Evolutionary conservation across 2,329 filamentous ascomycete species (phyloP).

Genomic region (Ophiostoma pallidulum): DNA sequence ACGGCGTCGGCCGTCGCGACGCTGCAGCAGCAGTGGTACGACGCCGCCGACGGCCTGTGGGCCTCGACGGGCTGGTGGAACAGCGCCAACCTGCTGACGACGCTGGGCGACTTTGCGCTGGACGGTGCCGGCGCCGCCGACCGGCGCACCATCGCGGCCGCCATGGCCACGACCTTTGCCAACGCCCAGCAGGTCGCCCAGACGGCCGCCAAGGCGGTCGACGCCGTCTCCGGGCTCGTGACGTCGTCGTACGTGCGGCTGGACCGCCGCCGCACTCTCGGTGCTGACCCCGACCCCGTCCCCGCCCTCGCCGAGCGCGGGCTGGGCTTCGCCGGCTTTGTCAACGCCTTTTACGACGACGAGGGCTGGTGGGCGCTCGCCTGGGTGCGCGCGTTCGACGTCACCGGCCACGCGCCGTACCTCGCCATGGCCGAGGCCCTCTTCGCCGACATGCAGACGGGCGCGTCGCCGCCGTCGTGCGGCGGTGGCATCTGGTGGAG

Average conservation of each 20-base stretch:
- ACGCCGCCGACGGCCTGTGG: slow-evolving; percentile 52
- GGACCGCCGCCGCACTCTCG: too few relatives aligned
- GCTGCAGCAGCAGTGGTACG: slow-evolving; percentile 51
- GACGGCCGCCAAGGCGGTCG: slow-evolving; percentile 30
- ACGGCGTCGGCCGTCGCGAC: slow-evolving; percentile 28
- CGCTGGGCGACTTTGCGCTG: slow-evolving; percentile 44
- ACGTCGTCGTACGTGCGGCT: slow-evolving; percentile 27
- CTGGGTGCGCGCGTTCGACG: slow-evolving; percentile 45
- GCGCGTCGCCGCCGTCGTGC: slow-evolving; percentile 30
- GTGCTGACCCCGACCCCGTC: slow-evolving; percentile 15
- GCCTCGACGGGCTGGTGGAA: slow-evolving; percentile 64
- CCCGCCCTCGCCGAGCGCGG: slow-evolving; percentile 26
- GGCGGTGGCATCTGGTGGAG: slow-evolving; percentile 51
- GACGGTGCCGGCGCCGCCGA: slow-evolving; percentile 27
- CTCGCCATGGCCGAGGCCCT: slow-evolving; percentile 42
- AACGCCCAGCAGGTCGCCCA: slow-evolving; percentile 33
- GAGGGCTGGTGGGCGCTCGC: slow-evolving; percentile 55
- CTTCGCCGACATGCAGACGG: slow-evolving; percentile 45
- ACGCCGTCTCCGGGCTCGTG: slow-evolving; percentile 27
- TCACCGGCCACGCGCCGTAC: slow-evolving; percentile 36
- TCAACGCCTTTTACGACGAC: slow-evolving; percentile 51
- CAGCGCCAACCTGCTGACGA: slow-evolving; percentile 55
- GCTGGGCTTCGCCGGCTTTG: slow-evolving; percentile 37
- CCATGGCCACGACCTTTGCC: slow-evolving; percentile 36
- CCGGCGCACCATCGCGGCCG: slow-evolving; percentile 29